Base-by-base conservation (phyloP, 2,329 filamentous ascomycete species). In the Xenoacremonium recifei region DNA sequence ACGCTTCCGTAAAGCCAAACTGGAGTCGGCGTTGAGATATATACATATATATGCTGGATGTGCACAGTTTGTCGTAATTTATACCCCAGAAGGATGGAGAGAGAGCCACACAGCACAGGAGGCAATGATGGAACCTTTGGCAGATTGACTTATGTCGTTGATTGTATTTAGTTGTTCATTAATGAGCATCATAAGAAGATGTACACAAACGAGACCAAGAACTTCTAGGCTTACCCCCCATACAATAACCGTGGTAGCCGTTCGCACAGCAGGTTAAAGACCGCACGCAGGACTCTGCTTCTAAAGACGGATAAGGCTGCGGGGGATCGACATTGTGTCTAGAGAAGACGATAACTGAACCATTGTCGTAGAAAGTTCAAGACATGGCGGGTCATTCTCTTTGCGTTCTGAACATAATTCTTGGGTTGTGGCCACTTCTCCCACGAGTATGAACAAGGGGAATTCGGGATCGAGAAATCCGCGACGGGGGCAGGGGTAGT, bases 81-180 rank as follows among this genome's bases (percentile, higher is more conserved):
- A 27, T 27, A 27, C 13, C 23, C 7, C 23, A 27, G 23, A n/a
- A n/a, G n/a, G n/a, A n/a, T n/a, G n/a, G n/a, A n/a, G n/a, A n/a
- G n/a, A n/a, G n/a, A n/a, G n/a, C n/a, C n/a, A n/a, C n/a, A n/a
- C n/a, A n/a, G n/a, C n/a, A n/a, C n/a, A n/a, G n/a, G n/a, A n/a
- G n/a, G n/a, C n/a, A n/a, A n/a, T n/a, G n/a, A n/a, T n/a, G n/a
- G n/a, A n/a, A n/a, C n/a, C n/a, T n/a, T n/a, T 27, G 23, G 23
- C 9, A 13, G 13, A 27, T 16, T 6, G 54, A 53, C 47, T 57
- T 57, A 54, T 57, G 54, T 57, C 48, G 57, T 32, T 57, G 54
- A 57, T 51, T 49, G 52, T 44, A 55, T 57, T 57, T 57, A 51
- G n/a, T 57, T 57, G 42, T 57, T 57, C 46, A 57, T 57, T 57